These are phyloP conservation scores for Cyanophora paradoxa DNA, from an alignment of 78 protist species.

Conservation along the genomic window DNA sequence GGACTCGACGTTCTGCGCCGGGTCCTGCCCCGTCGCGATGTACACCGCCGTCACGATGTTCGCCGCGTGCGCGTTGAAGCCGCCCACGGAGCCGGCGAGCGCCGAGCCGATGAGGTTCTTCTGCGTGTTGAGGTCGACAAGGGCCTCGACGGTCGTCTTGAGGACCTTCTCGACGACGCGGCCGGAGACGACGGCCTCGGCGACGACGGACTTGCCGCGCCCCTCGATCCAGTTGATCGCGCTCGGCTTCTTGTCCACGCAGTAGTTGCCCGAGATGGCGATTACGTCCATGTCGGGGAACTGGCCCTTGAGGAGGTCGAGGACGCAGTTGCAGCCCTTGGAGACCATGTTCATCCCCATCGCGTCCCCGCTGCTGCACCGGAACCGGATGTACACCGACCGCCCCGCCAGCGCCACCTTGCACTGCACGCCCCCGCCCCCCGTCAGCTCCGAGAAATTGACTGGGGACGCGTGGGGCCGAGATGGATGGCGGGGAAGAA, in stretches of 20 bases:
- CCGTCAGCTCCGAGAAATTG: neutral
- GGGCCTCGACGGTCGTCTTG: slow-evolving; percentile 52
- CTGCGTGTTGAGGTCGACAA: slow-evolving; percentile 58
- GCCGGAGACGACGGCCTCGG: slow-evolving; percentile 74
- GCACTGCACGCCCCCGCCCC: too few species aligned
- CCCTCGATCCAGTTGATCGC: slow-evolving; percentile 89
- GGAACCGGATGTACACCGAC: slow-evolving; percentile 53
- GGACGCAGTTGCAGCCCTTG: slow-evolving; percentile 55
- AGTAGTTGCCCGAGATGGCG: slow-evolving; percentile 68
- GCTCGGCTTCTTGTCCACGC: slow-evolving; percentile 84
- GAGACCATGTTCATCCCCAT: slow-evolving; percentile 94
- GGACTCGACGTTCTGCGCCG: slow-evolving; percentile 91
- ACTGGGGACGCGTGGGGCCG: neutral
- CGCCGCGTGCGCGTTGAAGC: slow-evolving; percentile 90
- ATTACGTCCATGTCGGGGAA: slow-evolving; percentile 33
- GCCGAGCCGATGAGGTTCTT: slow-evolving; percentile 94
- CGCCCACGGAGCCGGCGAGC: slow-evolving; percentile 86
- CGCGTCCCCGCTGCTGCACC: slow-evolving; percentile 74
- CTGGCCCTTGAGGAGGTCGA: slow-evolving; percentile 13
- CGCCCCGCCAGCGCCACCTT: slow-evolving; percentile 39
- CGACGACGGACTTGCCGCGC: slow-evolving; percentile 82
- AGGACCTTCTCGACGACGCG: slow-evolving; percentile 68
- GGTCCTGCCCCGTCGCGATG: slow-evolving; percentile 94
- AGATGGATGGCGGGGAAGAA: neutral
- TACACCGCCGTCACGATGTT: slow-evolving; percentile 91